Conservation (phyloP, 257 asterid genomes). For the Solanum piurae region DNA sequence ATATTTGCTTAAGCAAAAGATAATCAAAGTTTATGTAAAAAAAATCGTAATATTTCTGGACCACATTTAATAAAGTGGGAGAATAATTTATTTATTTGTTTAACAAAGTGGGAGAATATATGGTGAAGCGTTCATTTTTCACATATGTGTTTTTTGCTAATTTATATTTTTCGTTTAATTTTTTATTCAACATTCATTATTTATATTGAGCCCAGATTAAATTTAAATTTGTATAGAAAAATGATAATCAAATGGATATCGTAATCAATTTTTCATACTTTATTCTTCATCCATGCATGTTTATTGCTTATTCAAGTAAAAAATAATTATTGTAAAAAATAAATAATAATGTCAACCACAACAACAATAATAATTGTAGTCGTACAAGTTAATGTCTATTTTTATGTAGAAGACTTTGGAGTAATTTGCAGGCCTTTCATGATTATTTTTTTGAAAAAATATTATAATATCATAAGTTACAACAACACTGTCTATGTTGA, state of each 20-base stretch:
- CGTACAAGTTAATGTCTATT: background rate
- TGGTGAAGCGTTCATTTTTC: background rate
- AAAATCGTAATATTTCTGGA: background rate
- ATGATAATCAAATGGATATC: background rate
- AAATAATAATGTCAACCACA: background rate
- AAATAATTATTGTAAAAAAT: background rate
- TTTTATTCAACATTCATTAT: background rate
- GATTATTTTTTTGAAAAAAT: background rate
- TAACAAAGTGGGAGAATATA: background rate
- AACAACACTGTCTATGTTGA: background rate
- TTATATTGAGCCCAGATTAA: background rate
- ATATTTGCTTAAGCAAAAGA: background rate
- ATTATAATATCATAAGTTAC: too few species aligned
- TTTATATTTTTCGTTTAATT: background rate
- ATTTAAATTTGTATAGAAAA: background rate
- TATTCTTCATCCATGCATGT: background rate
- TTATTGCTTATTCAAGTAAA: background rate
- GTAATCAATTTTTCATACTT: background rate
- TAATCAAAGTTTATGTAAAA: background rate
- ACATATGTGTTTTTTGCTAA: background rate
- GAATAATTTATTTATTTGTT: background rate
- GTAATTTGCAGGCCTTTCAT: background rate
- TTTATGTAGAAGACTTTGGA: background rate
- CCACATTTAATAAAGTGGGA: background rate
- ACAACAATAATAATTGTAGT: background rate